Conservation (phyloP, 2,329 filamentous ascomycete species). For the Colletotrichum chlorophyti region DNA sequence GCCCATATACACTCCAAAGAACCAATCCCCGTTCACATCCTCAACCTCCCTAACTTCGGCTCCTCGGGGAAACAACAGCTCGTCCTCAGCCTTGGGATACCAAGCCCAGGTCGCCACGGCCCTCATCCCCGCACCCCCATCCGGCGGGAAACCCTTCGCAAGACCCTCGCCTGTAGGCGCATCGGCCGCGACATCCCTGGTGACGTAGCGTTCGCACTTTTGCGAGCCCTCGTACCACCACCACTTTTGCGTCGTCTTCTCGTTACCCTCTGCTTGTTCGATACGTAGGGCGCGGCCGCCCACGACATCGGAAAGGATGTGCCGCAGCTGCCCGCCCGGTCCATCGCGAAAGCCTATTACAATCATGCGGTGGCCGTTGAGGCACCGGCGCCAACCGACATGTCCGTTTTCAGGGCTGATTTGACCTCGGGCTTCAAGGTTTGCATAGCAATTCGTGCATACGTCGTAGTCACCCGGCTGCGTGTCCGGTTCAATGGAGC, state of each 20-base stretch:
- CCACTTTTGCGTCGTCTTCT: constrained; percentile 53
- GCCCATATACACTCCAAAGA: constrained; percentile 85
- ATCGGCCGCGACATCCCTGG: constrained; percentile 55
- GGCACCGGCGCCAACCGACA: constrained; percentile 83
- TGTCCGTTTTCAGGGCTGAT: constrained; percentile 79
- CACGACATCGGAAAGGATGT: constrained; percentile 75
- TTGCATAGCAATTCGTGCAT: constrained; percentile 79
- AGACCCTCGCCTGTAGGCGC: constrained; percentile 43
- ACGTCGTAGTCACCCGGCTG: constrained; percentile 83
- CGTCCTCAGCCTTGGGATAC: constrained; percentile 74
- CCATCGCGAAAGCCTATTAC: constrained; percentile 77
- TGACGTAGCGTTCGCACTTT: constrained; percentile 54
- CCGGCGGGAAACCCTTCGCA: constrained; percentile 67
- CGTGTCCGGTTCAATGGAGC: constrained; percentile 51
- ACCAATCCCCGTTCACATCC: constrained; percentile 92
- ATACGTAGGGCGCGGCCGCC: constrained; percentile 76
- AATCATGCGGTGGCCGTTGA: constrained; percentile 83
- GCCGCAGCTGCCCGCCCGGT: constrained; percentile 70
- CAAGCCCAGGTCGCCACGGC: constrained; percentile 77
- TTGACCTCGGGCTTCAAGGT: constrained; percentile 66
- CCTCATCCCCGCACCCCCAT: constrained; percentile 73
- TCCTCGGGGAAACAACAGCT: constrained; percentile 82
- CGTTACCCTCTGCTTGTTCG: constrained; percentile 50
- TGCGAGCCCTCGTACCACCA: constrained; percentile 54
- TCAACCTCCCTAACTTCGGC: constrained; percentile 85